Evolutionary conservation across 768 basidiomycete species (phyloP).

Genomic region (Amanita rubescens): DNA sequence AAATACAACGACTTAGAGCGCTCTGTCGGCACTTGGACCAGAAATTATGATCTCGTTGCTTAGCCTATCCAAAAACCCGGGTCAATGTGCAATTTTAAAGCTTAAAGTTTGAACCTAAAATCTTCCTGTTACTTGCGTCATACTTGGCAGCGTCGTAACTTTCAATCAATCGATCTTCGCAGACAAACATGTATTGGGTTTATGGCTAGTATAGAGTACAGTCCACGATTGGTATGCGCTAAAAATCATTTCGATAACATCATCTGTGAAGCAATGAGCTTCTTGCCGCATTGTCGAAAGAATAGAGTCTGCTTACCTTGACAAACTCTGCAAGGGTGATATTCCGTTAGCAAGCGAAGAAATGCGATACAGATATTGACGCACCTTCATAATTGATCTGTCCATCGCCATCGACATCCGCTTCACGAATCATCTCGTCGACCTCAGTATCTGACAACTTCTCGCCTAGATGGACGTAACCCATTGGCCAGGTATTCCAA

Average conservation of each 20-base stretch:
- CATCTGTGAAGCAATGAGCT: conserved; percentile 16
- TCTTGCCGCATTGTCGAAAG: neutral
- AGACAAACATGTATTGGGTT: neutral
- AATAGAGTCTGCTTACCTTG: conserved; percentile 15
- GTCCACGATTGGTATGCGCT: neutral
- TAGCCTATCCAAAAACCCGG: no score
- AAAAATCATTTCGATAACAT: conserved; percentile 23
- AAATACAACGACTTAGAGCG: no score
- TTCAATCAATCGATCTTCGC: no score
- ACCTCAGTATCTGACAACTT: conserved; percentile 25
- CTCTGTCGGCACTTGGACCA: no score
- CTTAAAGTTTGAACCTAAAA: no score
- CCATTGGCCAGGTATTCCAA: neutral
- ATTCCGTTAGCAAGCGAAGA: neutral
- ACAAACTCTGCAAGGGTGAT: conserved; percentile 19
- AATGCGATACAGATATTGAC: conserved; percentile 11
- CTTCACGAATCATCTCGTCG: conserved; percentile 23
- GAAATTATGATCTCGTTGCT: no score
- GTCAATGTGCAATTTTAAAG: no score
- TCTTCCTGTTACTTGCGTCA: no score
- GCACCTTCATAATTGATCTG: conserved; percentile 69
- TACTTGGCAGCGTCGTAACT: no score
- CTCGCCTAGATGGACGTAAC: conserved; percentile 17
- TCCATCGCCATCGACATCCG: conserved; percentile 57
- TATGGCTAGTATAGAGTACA: neutral